Evolutionary conservation across 257 asterid species (phyloP).

Genomic region (Solanum phureja): DNA sequence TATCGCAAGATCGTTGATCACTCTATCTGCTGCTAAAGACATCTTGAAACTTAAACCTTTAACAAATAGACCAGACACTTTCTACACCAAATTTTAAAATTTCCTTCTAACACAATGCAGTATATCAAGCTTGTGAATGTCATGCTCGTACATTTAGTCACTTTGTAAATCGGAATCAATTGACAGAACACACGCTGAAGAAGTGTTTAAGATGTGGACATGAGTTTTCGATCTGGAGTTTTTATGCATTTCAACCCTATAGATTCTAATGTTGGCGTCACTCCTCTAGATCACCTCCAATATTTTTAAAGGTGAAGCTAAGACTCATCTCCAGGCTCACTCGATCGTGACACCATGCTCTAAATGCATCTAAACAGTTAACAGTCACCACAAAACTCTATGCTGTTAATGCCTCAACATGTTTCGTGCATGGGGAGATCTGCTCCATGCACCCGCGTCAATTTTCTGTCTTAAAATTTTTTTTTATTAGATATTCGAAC

Average conservation of each 20-base stretch:
- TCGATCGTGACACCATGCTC: background rate
- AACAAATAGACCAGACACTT: background rate
- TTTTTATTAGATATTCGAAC: background rate
- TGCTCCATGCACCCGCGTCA: background rate
- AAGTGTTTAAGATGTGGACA: background rate
- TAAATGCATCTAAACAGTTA: background rate
- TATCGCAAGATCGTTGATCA: background rate
- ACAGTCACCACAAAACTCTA: background rate
- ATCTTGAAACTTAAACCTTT: background rate
- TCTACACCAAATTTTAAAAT: background rate
- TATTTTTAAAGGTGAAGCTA: background rate
- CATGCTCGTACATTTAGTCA: background rate
- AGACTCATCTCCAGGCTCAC: background rate
- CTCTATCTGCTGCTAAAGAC: background rate
- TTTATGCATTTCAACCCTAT: background rate
- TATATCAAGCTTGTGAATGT: background rate
- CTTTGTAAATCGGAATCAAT: background rate
- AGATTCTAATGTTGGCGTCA: background rate
- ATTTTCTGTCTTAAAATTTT: background rate
- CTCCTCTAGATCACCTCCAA: background rate
- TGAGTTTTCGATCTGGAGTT: background rate
- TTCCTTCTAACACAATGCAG: background rate
- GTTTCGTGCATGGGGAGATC: background rate
- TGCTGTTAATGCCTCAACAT: background rate
- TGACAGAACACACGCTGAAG: background rate